These are phyloP conservation scores for Microdochium paspali DNA, from an alignment of 2,329 filamentous ascomycete genomes.

Conservation along the genomic window DNA sequence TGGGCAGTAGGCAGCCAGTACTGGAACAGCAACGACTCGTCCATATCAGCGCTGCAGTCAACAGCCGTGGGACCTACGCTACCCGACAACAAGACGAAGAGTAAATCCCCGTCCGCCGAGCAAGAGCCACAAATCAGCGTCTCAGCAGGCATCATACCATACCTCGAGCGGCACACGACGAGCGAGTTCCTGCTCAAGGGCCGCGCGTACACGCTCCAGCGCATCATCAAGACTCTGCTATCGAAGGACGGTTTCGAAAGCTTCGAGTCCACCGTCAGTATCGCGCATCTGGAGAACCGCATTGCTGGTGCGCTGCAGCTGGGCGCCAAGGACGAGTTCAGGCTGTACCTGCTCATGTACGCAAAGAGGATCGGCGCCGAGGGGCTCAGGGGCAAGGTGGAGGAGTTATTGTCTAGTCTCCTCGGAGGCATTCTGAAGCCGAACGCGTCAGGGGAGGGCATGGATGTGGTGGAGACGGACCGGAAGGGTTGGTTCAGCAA, in stretches of 20 bases:
- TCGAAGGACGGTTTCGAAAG: conserved; percentile 85
- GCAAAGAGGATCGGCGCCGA: conserved; percentile 91
- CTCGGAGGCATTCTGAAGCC: conserved; percentile 63
- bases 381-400: conserved; percentile 77
- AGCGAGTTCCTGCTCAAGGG: conserved; percentile 87
- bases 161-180: conserved; percentile 89
- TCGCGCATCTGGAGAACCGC: conserved; percentile 91
- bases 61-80: conserved; percentile 52
- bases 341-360: conserved; percentile 95
- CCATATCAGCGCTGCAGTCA: conserved; percentile 70
- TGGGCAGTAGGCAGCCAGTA: conserved; percentile 98
- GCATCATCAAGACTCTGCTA: conserved; percentile 81
- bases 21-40: conserved; percentile 95
- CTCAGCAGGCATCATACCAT: conserved; percentile 87
- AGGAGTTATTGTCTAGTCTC: conserved; percentile 78
- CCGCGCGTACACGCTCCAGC: conserved; percentile 81
- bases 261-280: conserved; percentile 83
- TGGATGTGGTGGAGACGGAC: conserved; percentile 18
- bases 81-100: conserved; percentile 13
- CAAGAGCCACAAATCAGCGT: conserved; percentile 46
- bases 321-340: conserved; percentile 83
- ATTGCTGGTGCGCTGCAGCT: conserved; percentile 82
- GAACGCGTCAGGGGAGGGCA: conserved; percentile 31
- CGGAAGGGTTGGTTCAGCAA: conserved; percentile 55
- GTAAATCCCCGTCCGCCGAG: conserved; percentile 35